Percentiles rank a stretch among this genome's conserved stretches.
Evolutionary conservation across 2,329 filamentous ascomycete species (phyloP).

Genomic region (Cytospora leucostoma): DNA sequence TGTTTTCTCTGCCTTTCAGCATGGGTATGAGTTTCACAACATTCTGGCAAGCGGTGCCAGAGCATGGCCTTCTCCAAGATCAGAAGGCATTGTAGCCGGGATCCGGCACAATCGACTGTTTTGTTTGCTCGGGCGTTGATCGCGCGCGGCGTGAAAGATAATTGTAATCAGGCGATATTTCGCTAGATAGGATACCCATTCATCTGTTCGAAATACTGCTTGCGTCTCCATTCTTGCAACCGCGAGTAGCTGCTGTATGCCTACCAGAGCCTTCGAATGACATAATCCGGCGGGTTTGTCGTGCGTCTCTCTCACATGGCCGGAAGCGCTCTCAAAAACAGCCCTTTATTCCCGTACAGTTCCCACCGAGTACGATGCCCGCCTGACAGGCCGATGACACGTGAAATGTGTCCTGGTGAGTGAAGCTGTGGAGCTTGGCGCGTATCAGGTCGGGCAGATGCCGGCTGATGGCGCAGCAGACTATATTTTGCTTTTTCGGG

Average conservation of each 20-base stretch:
- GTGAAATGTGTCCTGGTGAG: constrained; percentile 1
- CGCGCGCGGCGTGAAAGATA: neutral
- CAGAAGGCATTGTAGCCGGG: constrained; percentile 9
- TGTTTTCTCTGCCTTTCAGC: neutral
- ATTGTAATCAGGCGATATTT: constrained; percentile 7
- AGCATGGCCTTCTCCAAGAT: neutral
- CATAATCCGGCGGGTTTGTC: neutral
- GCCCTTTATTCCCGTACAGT: neutral
- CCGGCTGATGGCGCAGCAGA: neutral
- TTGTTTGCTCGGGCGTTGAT: constrained; percentile 6
- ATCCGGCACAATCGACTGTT: neutral
- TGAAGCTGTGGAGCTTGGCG: neutral
- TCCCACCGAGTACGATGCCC: neutral
- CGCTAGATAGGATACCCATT: constrained; percentile 20
- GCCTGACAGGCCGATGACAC: constrained; percentile 11
- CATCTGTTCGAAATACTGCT: neutral
- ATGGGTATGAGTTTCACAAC: neutral
- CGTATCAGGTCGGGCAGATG: neutral
- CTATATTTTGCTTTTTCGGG: constrained; percentile 9
- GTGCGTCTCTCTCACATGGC: neutral
- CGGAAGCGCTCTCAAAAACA: no score
- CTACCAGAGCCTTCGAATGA: neutral
- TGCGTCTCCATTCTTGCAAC: neutral
- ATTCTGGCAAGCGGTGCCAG: neutral
- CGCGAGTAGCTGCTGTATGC: neutral